phyloP scores from a whole-genome alignment of 306 rosid species.

The Casuarina equisetifolia region DNA sequence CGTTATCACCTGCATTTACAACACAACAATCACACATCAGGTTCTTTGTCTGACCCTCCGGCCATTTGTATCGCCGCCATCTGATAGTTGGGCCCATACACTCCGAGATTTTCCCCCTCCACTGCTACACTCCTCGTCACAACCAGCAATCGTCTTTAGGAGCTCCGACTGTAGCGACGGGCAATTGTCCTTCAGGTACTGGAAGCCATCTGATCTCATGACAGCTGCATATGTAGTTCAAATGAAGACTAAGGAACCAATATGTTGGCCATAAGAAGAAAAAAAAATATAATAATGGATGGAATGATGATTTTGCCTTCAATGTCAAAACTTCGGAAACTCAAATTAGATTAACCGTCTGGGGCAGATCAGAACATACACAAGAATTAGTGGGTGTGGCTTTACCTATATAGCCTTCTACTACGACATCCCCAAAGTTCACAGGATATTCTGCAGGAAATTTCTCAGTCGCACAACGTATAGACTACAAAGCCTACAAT shows the following conservation, averaged over 20 bases:
- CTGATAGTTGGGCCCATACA: slow-evolving; percentile 65
- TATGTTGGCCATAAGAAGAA: neutral
- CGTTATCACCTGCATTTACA: slow-evolving; percentile 35
- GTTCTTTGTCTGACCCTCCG: slow-evolving; percentile 62
- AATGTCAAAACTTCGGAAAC: neutral
- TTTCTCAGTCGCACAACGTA: too few species aligned
- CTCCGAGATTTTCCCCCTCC: slow-evolving; percentile 53
- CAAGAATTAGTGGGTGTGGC: too few species aligned
- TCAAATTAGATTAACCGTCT: neutral
- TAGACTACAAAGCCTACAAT: too few species aligned
- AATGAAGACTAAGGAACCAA: neutral
- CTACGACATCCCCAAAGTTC: too few species aligned
- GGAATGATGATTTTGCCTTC: neutral
- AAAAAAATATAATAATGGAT: neutral
- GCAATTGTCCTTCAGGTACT: slow-evolving; percentile 63
- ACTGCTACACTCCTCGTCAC: slow-evolving; percentile 42
- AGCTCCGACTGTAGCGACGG: slow-evolving; percentile 83
- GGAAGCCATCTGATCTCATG: slow-evolving; percentile 77
- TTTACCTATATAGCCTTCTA: too few species aligned
- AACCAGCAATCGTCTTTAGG: slow-evolving; percentile 70
- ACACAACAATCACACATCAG: slow-evolving; percentile 34
- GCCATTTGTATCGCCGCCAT: slow-evolving; percentile 54
- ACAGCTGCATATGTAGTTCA: slow-evolving; percentile 52
- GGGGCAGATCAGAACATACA: too few species aligned
- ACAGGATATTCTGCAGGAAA: too few species aligned